A percentile compares a stretch with the other conserved stretches of the same genome.
These are phyloP conservation scores for Cytospora chrysosperma DNA, from an alignment of 2,329 filamentous ascomycete genomes.

Conservation along the genomic window DNA sequence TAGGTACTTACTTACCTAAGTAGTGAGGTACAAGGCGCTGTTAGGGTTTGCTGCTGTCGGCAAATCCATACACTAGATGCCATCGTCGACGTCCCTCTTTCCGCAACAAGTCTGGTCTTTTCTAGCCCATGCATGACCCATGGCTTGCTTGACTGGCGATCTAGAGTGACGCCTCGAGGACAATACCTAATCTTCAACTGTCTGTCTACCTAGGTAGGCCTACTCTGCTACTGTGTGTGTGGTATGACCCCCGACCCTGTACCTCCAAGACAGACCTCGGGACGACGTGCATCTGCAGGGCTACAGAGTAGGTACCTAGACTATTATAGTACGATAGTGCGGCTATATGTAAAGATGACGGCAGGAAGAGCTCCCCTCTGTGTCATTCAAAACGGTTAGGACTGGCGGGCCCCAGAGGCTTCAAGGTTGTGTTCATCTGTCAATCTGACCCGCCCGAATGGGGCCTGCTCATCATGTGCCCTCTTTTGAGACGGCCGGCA, in stretches of 20 bases:
- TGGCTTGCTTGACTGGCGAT: neutral
- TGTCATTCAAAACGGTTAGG: slow-evolving; percentile 15
- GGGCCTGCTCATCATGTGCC: slow-evolving; percentile 22
- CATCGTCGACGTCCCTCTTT: neutral
- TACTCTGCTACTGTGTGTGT: neutral
- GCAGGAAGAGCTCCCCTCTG: slow-evolving; percentile 12
- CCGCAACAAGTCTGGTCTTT: neutral
- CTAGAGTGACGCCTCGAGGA: neutral
- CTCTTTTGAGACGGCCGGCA: slow-evolving; percentile 22
- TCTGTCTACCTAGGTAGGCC: neutral
- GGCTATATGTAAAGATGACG: slow-evolving; percentile 13
- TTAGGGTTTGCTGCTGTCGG: neutral
- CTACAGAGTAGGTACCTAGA: neutral
- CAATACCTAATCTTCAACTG: neutral
- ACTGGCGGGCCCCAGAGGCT: slow-evolving; percentile 9
- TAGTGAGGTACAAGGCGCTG: neutral
- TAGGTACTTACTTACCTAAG: neutral
- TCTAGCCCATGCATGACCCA: neutral
- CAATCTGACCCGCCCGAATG: slow-evolving; percentile 21
- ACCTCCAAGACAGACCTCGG: neutral
- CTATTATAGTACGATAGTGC: slow-evolving; percentile 3
- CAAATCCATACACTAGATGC: neutral
- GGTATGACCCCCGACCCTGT: neutral
- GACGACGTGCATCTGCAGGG: neutral
- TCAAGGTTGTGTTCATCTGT: slow-evolving; percentile 21